Evolutionary conservation across 441 rosid species (phyloP), one percentile per base, ranked within the genome.

Genomic region (Pelargonium cotyledonis): DNA sequence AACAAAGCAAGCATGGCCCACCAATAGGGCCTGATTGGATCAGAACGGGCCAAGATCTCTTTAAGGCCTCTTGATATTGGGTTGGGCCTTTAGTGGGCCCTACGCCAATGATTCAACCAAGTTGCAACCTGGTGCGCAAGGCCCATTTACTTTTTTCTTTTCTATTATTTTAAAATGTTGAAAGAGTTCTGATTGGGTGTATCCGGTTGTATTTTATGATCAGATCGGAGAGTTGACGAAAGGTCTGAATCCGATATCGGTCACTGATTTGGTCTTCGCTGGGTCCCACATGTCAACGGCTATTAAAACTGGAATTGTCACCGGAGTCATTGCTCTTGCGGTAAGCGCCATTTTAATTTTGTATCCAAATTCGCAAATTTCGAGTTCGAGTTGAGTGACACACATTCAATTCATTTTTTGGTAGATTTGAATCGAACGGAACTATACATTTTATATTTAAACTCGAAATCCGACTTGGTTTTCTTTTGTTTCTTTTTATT

Each of bases 261-360:
- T 85, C 10, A 78, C 81, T 6, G 92, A 89, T 80, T 77, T 95
- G 40, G 77, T 88, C 6, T 88, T 95, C 4, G 84, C 78, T 23
- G 84, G 88, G 1, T 91, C 96, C n/a, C 77, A 87, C 73, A 79
- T 90, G 64, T 16, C 77, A 9, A 79, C 82, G 0, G 90, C 95
- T 65, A 67, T 89, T 61, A 89, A 90, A 66, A 84, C 96, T 1
- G 98, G 99, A 64, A 79, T 95, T 75, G 43, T 92, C 78, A 92
- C 97, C 14, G 98, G 98, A 63, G 72, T 87, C 81, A 95, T 95
- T 1, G 95, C 98, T 66, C 90, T 95, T 7, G 96, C 99, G 21
- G 99, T 92, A 83, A 80, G 86, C 65, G 18, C 35, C 60, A 31
- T 31, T 53, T 12, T 53, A 31, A 31, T n/a, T n/a, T n/a, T n/a